phyloP scores from a whole-genome alignment of 208 protist genomes.

The Trypanosoma vivax region DNA sequence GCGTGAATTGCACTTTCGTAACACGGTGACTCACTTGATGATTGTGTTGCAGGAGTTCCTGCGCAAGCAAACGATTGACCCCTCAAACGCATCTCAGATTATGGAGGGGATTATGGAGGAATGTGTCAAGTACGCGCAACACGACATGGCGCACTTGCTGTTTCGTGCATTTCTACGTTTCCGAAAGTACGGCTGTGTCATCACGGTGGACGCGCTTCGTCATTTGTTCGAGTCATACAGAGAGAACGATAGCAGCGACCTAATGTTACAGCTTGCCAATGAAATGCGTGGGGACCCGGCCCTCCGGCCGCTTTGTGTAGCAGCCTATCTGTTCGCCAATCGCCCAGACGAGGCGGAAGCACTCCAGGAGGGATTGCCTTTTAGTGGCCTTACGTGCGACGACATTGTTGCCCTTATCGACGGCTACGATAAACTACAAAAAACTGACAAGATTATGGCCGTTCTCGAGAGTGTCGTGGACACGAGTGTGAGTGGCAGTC shows the following conservation, averaged over 20 bases:
- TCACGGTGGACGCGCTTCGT: constrained; percentile 68
- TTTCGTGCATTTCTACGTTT: constrained; percentile 86
- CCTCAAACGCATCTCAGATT: constrained; percentile 66
- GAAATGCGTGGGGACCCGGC: constrained; percentile 72
- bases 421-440: constrained; percentile 74
- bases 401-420: constrained; percentile 70
- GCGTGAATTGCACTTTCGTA: constrained; percentile 80
- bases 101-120: constrained; percentile 86
- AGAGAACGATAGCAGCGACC: constrained; percentile 65
- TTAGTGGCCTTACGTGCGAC: constrained; percentile 40
- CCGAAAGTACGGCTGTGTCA: constrained; percentile 82
- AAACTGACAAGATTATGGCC: constrained; percentile 49
- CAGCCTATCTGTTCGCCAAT: constrained; percentile 78
- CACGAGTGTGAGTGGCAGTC: background rate
- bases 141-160: constrained; percentile 86
- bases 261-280: constrained; percentile 81
- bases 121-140: constrained; percentile 79
- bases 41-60: constrained; percentile 86
- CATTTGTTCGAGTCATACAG: constrained; percentile 86
- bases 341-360: constrained; percentile 53
- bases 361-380: constrained; percentile 40
- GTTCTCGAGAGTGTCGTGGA: constrained; percentile 29
- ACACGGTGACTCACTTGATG: constrained; percentile 87
- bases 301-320: constrained; percentile 73
- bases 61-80: constrained; percentile 82